A percentile compares a stretch with the other conserved stretches of the same genome.
Evolutionary conservation across 2,329 filamentous ascomycete genomes (phyloP).

Genomic region (Juglanconis juglandina): DNA sequence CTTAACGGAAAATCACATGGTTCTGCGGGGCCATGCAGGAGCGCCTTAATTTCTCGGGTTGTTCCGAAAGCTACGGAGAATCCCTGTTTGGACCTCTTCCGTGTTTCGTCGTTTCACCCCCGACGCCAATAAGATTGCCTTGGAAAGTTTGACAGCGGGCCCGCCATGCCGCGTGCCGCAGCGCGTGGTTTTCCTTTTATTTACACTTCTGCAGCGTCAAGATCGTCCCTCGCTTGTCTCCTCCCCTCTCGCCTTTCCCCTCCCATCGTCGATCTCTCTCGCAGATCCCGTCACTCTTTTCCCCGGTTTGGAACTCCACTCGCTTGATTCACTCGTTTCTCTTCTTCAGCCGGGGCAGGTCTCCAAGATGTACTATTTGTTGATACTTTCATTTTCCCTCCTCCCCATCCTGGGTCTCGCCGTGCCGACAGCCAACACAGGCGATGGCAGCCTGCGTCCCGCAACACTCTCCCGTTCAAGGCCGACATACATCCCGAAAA

Average conservation of each 20-base stretch:
- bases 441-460: background rate
- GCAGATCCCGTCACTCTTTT: conserved; percentile 15
- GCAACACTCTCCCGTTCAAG: background rate
- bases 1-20: background rate
- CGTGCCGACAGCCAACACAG: background rate
- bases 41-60: conserved; percentile 19
- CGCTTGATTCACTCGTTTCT: conserved; percentile 13
- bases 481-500: background rate
- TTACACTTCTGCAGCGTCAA: background rate
- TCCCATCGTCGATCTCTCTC: conserved; percentile 10
- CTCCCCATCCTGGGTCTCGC: conserved; percentile 10
- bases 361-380: conserved; percentile 14
- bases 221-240: background rate
- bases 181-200: background rate
- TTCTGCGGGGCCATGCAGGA: conserved; percentile 6
- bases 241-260: background rate
- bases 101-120: conserved; percentile 13
- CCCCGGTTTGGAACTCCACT: conserved; percentile 13
- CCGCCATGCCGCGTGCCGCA: too few relatives aligned
- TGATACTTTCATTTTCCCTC: conserved; percentile 9
- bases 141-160: background rate
- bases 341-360: conserved; percentile 10
- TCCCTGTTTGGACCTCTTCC: conserved; percentile 1
- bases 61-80: conserved; percentile 4
- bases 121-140: conserved; percentile 1